Percentiles rank a stretch among this genome's conserved stretches.
Conservation (phyloP, 768 basidiomycete species). For the Dacryopinax spathularia region DNA sequence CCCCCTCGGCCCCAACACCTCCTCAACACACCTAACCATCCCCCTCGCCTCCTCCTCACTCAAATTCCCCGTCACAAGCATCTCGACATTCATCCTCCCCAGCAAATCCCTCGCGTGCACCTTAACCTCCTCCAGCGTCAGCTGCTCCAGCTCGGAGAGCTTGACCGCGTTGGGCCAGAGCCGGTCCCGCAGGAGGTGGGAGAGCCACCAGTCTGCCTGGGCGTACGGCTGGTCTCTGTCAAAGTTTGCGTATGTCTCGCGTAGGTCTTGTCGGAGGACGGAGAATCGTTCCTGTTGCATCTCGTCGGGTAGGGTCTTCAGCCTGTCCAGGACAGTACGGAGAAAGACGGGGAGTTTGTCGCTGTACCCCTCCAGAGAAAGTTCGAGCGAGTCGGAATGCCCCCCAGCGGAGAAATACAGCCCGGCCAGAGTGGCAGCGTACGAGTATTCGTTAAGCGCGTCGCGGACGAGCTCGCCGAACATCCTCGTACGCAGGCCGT, state of each 20-base stretch:
- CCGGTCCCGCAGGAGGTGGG: constrained; percentile 53
- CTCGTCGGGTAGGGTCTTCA: constrained; percentile 46
- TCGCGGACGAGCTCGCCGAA: constrained; percentile 79
- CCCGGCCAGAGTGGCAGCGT: constrained; percentile 86
- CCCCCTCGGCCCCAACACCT: constrained; percentile 41
- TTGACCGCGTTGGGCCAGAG: constrained; percentile 70
- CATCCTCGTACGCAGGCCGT: constrained; percentile 60
- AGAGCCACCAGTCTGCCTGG: constrained; percentile 60
- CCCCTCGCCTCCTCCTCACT: constrained; percentile 65
- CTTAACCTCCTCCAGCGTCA: constrained; percentile 58
- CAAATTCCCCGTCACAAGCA: constrained; percentile 73
- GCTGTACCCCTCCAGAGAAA: constrained; percentile 73
- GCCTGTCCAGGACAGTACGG: constrained; percentile 52
- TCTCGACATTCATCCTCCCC: constrained; percentile 49
- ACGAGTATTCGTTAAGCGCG: constrained; percentile 76
- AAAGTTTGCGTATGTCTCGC: constrained; percentile 69
- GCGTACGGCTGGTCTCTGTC: constrained; percentile 70
- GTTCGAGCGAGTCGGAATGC: constrained; percentile 48
- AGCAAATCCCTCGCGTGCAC: constrained; percentile 46
- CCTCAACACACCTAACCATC: constrained; percentile 58
- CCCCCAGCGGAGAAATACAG: constrained; percentile 55
- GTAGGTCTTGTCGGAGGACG: constrained; percentile 74
- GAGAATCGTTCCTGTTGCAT: constrained; percentile 58
- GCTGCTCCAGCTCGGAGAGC: constrained; percentile 60
- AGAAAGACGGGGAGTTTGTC: constrained; percentile 70